Conservation (phyloP, 371 early-diverging fungal genomes). For the Dichotomocladium elegans region DNA sequence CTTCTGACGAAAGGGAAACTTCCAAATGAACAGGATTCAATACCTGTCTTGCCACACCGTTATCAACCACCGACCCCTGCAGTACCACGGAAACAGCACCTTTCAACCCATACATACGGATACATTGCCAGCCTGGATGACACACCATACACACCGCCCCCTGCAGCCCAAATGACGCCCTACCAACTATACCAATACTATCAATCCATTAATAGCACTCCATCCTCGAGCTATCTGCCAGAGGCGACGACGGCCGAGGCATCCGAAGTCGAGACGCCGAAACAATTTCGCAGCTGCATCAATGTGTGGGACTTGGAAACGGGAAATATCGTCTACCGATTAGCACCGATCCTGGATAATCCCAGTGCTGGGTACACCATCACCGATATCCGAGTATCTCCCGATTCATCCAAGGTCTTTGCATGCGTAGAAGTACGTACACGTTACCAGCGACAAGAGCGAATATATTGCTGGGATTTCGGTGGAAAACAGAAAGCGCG, state of each 20-base stretch:
- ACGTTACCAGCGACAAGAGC: constrained; percentile 17
- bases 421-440: constrained; percentile 30
- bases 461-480: constrained; percentile 40
- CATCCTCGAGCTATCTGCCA: not conserved
- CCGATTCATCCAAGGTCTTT: constrained; percentile 17
- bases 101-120: not conserved
- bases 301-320: constrained; percentile 58
- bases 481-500: not conserved
- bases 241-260: too few relatives aligned
- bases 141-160: not conserved
- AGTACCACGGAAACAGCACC: not conserved
- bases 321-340: constrained; percentile 40
- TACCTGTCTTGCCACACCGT: constrained; percentile 7
- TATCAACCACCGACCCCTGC: not conserved
- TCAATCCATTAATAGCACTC: constrained; percentile 9
- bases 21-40: not conserved
- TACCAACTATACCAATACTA: constrained; percentile 37
- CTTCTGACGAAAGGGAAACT: constrained; percentile 45
- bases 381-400: constrained; percentile 29
- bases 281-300: constrained; percentile 34
- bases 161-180: constrained; percentile 21
- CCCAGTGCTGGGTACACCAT: constrained; percentile 23
- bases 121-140: constrained; percentile 14
- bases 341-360: constrained; percentile 17
- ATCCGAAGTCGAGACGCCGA: too few relatives aligned